Conservation (phyloP, 352 stramenopile genomes). For the Thalassiosira exigua region DNA sequence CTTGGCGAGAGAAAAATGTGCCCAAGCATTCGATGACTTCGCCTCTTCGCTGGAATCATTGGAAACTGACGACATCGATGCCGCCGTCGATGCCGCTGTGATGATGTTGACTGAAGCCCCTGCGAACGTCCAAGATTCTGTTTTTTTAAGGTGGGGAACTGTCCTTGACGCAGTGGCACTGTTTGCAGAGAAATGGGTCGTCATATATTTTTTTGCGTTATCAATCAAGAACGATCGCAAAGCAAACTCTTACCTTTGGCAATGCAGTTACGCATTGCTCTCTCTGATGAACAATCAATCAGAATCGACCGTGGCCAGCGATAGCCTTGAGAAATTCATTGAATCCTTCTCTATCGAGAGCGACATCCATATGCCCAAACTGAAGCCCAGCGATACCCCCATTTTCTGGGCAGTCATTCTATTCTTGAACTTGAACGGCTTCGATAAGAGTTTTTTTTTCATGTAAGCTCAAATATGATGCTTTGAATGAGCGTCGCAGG, state of each 20-base stretch:
- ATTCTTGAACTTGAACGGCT: conserved; percentile 17
- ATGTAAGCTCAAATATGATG: no score
- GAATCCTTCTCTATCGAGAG: not conserved
- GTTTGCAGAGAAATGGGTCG: conserved; percentile 15
- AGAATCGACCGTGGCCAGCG: not conserved
- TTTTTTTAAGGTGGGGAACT: conserved; percentile 27
- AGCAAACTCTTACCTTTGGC: conserved; percentile 3
- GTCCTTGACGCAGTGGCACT: not conserved
- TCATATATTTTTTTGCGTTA: conserved; percentile 24
- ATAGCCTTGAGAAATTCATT: conserved; percentile 1
- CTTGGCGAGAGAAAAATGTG: not conserved
- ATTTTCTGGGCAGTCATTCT: conserved; percentile 11
- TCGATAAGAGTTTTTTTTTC: no score
- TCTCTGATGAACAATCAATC: conserved; percentile 30
- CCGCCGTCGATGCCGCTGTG: not conserved
- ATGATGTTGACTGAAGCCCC: not conserved
- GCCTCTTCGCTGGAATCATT: not conserved
- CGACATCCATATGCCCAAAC: not conserved
- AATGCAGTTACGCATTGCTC: conserved; percentile 5
- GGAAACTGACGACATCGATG: not conserved
- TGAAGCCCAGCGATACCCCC: conserved; percentile 13
- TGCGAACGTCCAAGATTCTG: conserved; percentile 23
- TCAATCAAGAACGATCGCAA: conserved; percentile 11
- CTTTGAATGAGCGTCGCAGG: no score
- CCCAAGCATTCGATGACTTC: not conserved